A percentile compares a stretch with the other conserved stretches of the same genome.
Conservation (phyloP, 2,329 filamentous ascomycete species). For the Xylaria sp. region DNA sequence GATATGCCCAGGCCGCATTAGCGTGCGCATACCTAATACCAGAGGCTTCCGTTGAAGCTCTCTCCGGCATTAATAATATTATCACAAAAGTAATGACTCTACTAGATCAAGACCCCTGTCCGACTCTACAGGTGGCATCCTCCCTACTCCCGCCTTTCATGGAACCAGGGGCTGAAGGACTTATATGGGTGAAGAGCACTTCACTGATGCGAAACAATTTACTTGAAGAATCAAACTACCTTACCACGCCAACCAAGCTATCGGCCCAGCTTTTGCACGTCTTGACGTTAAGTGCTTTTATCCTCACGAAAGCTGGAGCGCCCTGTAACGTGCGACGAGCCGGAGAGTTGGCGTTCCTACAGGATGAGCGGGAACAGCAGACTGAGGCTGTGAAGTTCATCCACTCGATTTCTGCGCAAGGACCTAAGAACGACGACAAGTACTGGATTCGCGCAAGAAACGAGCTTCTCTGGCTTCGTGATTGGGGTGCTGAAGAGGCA, state of each 20-base stretch:
- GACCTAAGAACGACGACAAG: slow-evolving; percentile 55
- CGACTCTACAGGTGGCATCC: slow-evolving; percentile 45
- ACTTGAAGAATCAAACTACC: slow-evolving; percentile 53
- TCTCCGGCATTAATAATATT: slow-evolving; percentile 57
- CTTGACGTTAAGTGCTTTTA: slow-evolving; percentile 55
- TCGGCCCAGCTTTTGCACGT: slow-evolving; percentile 58
- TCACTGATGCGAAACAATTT: slow-evolving; percentile 48
- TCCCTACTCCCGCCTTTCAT: slow-evolving; percentile 41
- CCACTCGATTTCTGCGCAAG: slow-evolving; percentile 44
- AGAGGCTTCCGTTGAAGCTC: slow-evolving; percentile 51
- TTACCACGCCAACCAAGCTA: slow-evolving; percentile 56
- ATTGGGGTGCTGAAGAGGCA: slow-evolving; percentile 57
- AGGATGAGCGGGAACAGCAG: slow-evolving; percentile 60
- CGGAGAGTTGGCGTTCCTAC: slow-evolving; percentile 59
- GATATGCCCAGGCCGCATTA: slow-evolving; percentile 63
- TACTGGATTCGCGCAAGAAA: slow-evolving; percentile 58
- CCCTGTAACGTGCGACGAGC: slow-evolving; percentile 48
- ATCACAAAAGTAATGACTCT: slow-evolving; percentile 54
- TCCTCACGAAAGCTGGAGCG: slow-evolving; percentile 48
- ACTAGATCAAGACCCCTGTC: slow-evolving; percentile 54
- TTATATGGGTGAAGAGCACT: slow-evolving; percentile 39
- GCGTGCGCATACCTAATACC: slow-evolving; percentile 64
- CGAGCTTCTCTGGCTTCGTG: slow-evolving; percentile 67
- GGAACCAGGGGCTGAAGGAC: slow-evolving; percentile 29
- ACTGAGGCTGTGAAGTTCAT: slow-evolving; percentile 55